Percentiles rank a stretch among this genome's conserved stretches.
These are phyloP conservation scores for Phialemoniopsis sp. DNA, from an alignment of 2,329 filamentous ascomycete species.

Conservation along the genomic window DNA sequence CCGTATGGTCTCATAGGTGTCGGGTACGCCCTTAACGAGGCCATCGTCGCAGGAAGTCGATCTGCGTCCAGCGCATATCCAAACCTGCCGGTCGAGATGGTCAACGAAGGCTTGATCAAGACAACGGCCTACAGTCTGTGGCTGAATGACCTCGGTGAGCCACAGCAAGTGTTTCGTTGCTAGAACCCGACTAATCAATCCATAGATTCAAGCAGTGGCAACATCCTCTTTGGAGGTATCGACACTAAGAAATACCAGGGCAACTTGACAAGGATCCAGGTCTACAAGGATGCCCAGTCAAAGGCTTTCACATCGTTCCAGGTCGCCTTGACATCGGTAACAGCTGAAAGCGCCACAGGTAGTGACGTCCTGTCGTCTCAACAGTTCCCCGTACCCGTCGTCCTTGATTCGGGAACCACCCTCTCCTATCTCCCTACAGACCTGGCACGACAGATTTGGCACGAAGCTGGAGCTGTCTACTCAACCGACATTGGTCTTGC, in stretches of 20 bases:
- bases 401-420: constrained; percentile 74
- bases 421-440: constrained; percentile 65
- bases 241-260: constrained; percentile 71
- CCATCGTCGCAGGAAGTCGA: constrained; percentile 26
- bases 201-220: constrained; percentile 56
- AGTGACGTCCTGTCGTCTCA: constrained; percentile 38
- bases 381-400: constrained; percentile 48
- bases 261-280: constrained; percentile 54
- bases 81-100: constrained; percentile 63
- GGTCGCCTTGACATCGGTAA: constrained; percentile 42
- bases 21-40: constrained; percentile 54
- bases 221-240: constrained; percentile 76
- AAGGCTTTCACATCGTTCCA: constrained; percentile 37
- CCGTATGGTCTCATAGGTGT: constrained; percentile 56
- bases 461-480: constrained; percentile 49
- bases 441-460: constrained; percentile 48
- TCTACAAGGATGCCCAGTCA: constrained; percentile 41
- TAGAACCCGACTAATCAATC: constrained; percentile 9
- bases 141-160: constrained; percentile 48
- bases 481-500: constrained; percentile 28
- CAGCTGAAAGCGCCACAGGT: constrained; percentile 43
- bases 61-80: constrained; percentile 30
- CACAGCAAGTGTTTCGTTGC: not conserved
- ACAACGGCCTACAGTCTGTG: constrained; percentile 69
- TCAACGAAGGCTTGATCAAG: constrained; percentile 58